Conservation (phyloP, 306 rosid genomes). For the Quercus bicolor region DNA sequence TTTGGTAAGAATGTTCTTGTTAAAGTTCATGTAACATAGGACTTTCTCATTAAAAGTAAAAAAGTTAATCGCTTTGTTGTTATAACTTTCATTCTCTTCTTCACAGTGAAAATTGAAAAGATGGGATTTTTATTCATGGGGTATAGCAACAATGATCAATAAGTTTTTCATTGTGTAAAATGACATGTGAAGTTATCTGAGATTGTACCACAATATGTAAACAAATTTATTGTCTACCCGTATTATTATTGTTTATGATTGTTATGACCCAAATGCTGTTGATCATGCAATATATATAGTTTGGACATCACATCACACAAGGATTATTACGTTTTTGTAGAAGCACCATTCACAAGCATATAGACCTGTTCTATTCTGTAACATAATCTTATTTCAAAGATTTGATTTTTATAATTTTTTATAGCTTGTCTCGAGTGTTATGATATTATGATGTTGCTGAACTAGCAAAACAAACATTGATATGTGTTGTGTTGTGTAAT, state of each 20-base stretch:
- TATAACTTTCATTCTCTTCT: too few species aligned
- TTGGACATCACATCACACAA: neutral
- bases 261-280: neutral
- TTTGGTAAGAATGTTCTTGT: too few species aligned
- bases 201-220: neutral
- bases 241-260: neutral
- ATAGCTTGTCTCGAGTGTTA: too few species aligned
- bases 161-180: neutral
- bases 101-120: too few species aligned
- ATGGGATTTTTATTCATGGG: too few species aligned
- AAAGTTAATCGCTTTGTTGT: too few species aligned
- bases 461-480: too few species aligned
- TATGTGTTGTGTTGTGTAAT: too few species aligned
- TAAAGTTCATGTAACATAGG: neutral
- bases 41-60: neutral
- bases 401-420: too few species aligned
- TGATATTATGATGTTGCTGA: too few species aligned
- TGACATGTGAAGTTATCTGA: neutral
- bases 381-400: too few species aligned
- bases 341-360: neutral
- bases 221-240: neutral
- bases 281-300: neutral
- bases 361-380: too few species aligned
- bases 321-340: neutral
- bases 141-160: neutral